Evolutionary conservation across 768 basidiomycete species (phyloP).

Genomic region (Boletus rex-veris): DNA sequence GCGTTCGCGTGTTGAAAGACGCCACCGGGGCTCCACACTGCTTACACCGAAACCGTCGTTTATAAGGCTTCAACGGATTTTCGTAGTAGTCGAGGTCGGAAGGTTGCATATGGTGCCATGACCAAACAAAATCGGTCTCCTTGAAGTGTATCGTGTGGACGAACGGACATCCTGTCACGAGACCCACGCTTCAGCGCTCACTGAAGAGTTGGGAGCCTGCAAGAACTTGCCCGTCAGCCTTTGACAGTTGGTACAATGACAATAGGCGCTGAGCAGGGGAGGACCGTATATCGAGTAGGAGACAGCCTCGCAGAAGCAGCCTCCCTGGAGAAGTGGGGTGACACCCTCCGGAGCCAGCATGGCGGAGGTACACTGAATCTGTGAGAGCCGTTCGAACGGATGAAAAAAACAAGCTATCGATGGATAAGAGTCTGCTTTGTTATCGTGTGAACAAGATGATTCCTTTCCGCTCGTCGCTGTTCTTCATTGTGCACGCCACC

Average conservation of each 20-base stretch:
- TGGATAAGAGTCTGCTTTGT: too few relatives aligned
- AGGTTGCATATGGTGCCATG: conserved; percentile 22
- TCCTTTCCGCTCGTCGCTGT: too few relatives aligned
- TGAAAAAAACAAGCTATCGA: too few relatives aligned
- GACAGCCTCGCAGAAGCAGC: conserved; percentile 57
- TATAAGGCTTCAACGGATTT: conserved; percentile 50
- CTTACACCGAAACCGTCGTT: conserved; percentile 62
- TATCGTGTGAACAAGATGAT: too few relatives aligned
- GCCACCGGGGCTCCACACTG: conserved; percentile 53
- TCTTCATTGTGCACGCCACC: too few relatives aligned
- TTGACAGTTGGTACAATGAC: conserved; percentile 72
- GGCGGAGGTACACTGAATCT: background rate
- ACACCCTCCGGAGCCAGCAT: conserved; percentile 13
- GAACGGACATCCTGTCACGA: conserved; percentile 43
- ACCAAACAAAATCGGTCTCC: conserved; percentile 52
- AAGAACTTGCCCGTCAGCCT: conserved; percentile 45
- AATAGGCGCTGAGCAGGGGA: conserved; percentile 58
- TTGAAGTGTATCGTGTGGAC: conserved; percentile 60
- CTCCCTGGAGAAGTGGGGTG: conserved; percentile 38
- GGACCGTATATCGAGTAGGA: conserved; percentile 45
- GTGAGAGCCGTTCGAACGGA: too few relatives aligned
- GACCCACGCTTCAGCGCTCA: background rate
- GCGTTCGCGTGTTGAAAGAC: conserved; percentile 47
- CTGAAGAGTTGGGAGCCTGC: background rate
- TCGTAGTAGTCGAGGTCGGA: conserved; percentile 44